phyloP scores from a whole-genome alignment of 2,329 filamentous ascomycete genomes.

The Trichoderma breve region DNA sequence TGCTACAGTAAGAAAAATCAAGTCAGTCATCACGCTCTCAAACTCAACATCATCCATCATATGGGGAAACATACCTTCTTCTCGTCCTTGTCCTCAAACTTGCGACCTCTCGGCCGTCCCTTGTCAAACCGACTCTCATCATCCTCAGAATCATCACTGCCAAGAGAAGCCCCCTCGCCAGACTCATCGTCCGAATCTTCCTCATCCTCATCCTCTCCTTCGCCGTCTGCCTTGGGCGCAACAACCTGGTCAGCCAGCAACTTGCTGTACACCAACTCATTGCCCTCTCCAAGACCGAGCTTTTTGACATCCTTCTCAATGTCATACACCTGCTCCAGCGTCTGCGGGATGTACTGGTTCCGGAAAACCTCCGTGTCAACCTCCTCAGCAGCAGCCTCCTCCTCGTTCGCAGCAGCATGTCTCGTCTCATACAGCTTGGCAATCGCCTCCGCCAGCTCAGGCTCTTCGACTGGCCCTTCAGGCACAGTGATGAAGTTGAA shows the following conservation, averaged over 20 bases:
- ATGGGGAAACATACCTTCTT: constrained; percentile 60
- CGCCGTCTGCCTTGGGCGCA: constrained; percentile 38
- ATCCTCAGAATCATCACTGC: constrained; percentile 40
- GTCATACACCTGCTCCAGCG: constrained; percentile 92
- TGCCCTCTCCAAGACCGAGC: constrained; percentile 69
- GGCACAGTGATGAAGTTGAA: constrained; percentile 77
- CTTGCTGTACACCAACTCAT: constrained; percentile 79
- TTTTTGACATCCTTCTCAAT: constrained; percentile 85
- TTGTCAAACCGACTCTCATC: constrained; percentile 61
- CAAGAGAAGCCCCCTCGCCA: constrained; percentile 49
- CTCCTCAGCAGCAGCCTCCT: constrained; percentile 59
- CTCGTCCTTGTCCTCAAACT: constrained; percentile 86
- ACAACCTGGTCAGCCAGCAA: constrained; percentile 71
- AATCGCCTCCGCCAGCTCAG: constrained; percentile 59
- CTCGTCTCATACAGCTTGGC: constrained; percentile 65
- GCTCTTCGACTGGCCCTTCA: constrained; percentile 59
- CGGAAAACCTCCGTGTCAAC: constrained; percentile 91
- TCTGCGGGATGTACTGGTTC: constrained; percentile 95
- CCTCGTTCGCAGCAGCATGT: constrained; percentile 48
- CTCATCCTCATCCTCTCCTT: constrained; percentile 39
- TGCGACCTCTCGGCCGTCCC: constrained; percentile 71
- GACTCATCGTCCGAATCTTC: constrained; percentile 46
- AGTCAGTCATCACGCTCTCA: background rate
- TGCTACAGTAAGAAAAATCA: constrained; percentile 32
- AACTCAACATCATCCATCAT: background rate